phyloP scores from a whole-genome alignment of 1,284 basidiomycete species.

The Rhodotorula sp. region DNA sequence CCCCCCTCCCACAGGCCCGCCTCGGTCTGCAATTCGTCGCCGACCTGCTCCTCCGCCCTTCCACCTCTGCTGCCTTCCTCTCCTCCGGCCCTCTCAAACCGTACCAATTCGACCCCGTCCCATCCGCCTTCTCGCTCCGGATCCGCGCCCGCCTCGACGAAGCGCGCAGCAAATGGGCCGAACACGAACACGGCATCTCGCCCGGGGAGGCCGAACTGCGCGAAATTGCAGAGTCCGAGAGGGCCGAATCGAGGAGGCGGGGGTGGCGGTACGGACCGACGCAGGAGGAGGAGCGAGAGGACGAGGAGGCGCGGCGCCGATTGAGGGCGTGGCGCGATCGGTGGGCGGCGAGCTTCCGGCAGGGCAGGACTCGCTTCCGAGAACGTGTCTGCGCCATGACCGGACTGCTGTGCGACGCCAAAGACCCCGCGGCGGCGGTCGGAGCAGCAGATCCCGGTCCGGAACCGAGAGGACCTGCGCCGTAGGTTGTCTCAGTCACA shows the following conservation, averaged over 20 bases:
- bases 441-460: not conserved
- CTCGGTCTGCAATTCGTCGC: constrained; percentile 32
- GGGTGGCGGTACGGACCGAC: constrained; percentile 1
- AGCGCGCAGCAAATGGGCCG: constrained; percentile 20
- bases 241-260: not conserved
- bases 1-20: constrained; percentile 19
- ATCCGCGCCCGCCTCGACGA: constrained; percentile 35
- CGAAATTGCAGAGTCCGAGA: not conserved
- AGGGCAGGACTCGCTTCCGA: constrained; percentile 14
- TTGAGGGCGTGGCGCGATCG: constrained; percentile 27
- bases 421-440: constrained; percentile 2
- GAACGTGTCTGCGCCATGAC: constrained; percentile 32
- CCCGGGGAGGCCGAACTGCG: not conserved
- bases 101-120: constrained; percentile 37
- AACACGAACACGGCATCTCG: constrained; percentile 2
- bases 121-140: constrained; percentile 27
- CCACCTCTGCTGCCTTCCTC: constrained; percentile 19
- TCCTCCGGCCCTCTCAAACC: constrained; percentile 32
- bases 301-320: constrained; percentile 10
- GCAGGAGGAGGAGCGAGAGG: not conserved
- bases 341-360: constrained; percentile 23
- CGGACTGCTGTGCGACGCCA: constrained; percentile 29
- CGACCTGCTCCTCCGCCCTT: constrained; percentile 31
- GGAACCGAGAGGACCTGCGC: not conserved
- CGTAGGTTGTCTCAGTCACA: not conserved